Evolutionary conservation across 2,329 filamentous ascomycete genomes (phyloP).

Genomic region (Hirsutella thompsonii): DNA sequence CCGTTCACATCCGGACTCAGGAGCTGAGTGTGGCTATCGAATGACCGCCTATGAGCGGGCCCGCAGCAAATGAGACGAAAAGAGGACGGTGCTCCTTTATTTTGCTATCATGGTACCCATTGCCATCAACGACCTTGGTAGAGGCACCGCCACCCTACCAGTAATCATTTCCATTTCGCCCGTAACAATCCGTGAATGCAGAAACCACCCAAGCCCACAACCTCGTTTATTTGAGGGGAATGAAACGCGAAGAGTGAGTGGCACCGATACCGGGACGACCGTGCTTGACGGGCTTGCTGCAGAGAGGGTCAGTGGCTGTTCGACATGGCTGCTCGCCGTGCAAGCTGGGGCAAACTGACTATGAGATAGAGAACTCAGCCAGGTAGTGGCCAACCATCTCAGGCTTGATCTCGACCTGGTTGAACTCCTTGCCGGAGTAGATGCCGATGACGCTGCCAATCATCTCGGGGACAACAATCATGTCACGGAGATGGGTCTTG

Average conservation of each 20-base stretch:
- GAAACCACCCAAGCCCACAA: slow-evolving; percentile 36
- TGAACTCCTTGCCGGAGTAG: slow-evolving; percentile 99
- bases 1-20: too few species aligned
- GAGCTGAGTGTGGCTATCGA: too few species aligned
- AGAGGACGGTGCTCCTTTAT: slow-evolving; percentile 24
- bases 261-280: slow-evolving; percentile 99
- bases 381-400: slow-evolving; percentile 99
- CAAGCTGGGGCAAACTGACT: slow-evolving; percentile 51
- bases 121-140: slow-evolving; percentile 32
- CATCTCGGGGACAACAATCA: slow-evolving; percentile 99
- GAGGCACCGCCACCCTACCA: slow-evolving; percentile 32
- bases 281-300: slow-evolving; percentile 99
- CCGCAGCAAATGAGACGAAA: slow-evolving; percentile 5
- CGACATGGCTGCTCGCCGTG: neutral
- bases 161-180: slow-evolving; percentile 47
- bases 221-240: slow-evolving; percentile 95
- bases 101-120: slow-evolving; percentile 30
- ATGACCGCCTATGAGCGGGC: too few species aligned
- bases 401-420: slow-evolving; percentile 99
- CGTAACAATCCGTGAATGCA: slow-evolving; percentile 43
- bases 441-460: slow-evolving; percentile 97
- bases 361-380: slow-evolving; percentile 99
- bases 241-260: slow-evolving; percentile 99
- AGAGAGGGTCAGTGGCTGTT: slow-evolving; percentile 33
- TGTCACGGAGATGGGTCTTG: slow-evolving; percentile 99